Conservation (phyloP, 495 filamentous ascomycete genomes). For the Rusavskia elegans region DNA sequence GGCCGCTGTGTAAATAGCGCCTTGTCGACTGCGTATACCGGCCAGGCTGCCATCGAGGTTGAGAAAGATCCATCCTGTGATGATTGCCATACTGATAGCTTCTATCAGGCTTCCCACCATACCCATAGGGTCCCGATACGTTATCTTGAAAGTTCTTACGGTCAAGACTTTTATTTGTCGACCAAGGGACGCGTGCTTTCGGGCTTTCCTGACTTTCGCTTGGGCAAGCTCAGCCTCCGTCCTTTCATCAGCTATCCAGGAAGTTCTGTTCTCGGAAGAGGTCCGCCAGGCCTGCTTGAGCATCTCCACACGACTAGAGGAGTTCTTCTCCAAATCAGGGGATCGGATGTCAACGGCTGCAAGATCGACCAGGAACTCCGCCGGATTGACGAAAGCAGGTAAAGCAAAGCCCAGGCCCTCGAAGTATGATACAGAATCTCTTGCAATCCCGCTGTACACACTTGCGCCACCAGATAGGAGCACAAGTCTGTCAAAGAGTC, state of each 20-base stretch:
- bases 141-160: conserved; percentile 45
- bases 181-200: conserved; percentile 27
- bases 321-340: conserved; percentile 38
- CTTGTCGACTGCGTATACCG: conserved; percentile 50
- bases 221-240: not conserved
- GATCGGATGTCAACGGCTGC: conserved; percentile 54
- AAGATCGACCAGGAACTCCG: conserved; percentile 56
- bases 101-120: conserved; percentile 48
- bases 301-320: conserved; percentile 33
- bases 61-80: conserved; percentile 57
- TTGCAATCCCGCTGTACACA: conserved; percentile 44
- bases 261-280: conserved; percentile 1
- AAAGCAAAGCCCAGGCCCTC: conserved; percentile 34
- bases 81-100: conserved; percentile 47
- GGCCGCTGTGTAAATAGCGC: conserved; percentile 48
- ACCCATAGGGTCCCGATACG: conserved; percentile 56
- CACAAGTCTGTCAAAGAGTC: conserved; percentile 51
- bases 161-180: conserved; percentile 50
- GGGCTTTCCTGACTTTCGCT: not conserved
- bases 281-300: conserved; percentile 38
- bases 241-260: not conserved
- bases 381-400: conserved; percentile 55
- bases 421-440: conserved; percentile 42
- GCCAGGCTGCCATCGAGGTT: conserved; percentile 39
- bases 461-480: conserved; percentile 45